phyloP scores from a whole-genome alignment of 1,284 basidiomycete species.

The Cutaneotrichosporon daszewskae region DNA sequence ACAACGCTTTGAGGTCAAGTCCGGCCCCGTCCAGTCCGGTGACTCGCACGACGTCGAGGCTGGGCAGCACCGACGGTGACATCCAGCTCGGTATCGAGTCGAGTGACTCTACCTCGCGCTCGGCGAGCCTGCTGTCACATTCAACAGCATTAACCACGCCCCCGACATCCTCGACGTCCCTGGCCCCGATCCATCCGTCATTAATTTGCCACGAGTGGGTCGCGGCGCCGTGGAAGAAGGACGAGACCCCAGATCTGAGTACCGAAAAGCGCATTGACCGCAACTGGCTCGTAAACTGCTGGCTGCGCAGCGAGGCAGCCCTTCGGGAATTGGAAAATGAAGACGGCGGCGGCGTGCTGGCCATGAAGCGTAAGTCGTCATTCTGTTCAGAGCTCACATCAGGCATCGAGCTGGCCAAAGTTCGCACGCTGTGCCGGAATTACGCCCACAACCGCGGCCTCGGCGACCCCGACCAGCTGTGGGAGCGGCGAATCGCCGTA shows the following conservation, averaged over 20 bases:
- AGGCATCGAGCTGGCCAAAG: constrained; percentile 7
- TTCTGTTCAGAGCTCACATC: not conserved
- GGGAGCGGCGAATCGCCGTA: constrained; percentile 15
- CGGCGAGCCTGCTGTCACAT: no score
- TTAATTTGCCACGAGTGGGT: constrained; percentile 4
- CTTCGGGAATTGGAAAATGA: constrained; percentile 6
- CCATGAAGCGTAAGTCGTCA: constrained; percentile 8
- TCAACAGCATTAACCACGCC: no score
- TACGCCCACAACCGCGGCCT: constrained; percentile 14
- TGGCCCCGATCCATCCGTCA: constrained; percentile 1
- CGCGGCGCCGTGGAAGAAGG: constrained; percentile 3
- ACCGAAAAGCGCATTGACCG: constrained; percentile 12
- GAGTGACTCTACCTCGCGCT: not conserved
- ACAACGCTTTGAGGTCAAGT: constrained; percentile 8
- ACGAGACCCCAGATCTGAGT: constrained; percentile 10
- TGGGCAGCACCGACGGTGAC: not conserved
- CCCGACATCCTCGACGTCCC: not conserved
- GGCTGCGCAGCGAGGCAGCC: constrained; percentile 4
- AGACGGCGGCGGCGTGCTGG: constrained; percentile 4
- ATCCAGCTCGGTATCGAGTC: not conserved
- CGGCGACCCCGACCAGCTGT: constrained; percentile 18
- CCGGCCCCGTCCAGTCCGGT: not conserved
- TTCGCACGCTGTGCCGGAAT: constrained; percentile 6
- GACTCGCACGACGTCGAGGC: not conserved
- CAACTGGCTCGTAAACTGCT: constrained; percentile 21